Evolutionary conservation across 2,329 filamentous ascomycete species (phyloP).

Genomic region (Neophaeococcomyces mojaviensis): DNA sequence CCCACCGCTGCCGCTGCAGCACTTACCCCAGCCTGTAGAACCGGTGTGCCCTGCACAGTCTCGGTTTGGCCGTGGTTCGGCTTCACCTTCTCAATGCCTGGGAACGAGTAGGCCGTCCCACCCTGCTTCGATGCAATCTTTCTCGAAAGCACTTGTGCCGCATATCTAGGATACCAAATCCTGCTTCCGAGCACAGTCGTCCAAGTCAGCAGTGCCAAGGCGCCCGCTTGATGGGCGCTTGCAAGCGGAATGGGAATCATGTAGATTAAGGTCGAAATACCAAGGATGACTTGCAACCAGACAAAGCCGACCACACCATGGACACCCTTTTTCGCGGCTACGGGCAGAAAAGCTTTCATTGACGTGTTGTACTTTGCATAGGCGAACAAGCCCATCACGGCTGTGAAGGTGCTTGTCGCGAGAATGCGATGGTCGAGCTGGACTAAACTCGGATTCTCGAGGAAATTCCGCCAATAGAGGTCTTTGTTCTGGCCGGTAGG

Average conservation of each 20-base stretch:
- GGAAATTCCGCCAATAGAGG: conserved; percentile 92
- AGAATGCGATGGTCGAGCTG: conserved; percentile 93
- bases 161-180: conserved; percentile 63
- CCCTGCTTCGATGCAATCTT: not conserved
- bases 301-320: conserved; percentile 77
- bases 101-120: not conserved
- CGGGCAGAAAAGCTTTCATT: conserved; percentile 52
- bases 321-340: conserved; percentile 59
- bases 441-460: conserved; percentile 92
- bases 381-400: conserved; percentile 70
- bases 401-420: conserved; percentile 78
- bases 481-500: conserved; percentile 48
- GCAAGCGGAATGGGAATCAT: conserved; percentile 84
- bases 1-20: not conserved
- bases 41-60: not conserved
- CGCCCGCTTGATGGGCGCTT: conserved; percentile 86
- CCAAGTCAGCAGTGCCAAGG: conserved; percentile 74
- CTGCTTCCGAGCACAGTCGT: conserved; percentile 72
- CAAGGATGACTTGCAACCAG: conserved; percentile 71
- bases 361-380: conserved; percentile 64
- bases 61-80: conserved; percentile 6
- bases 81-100: conserved; percentile 6
- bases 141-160: conserved; percentile 50
- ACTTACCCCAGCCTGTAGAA: not conserved
- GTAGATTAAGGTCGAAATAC: conserved; percentile 86